These are phyloP conservation scores for Aspergillus leporis DNA, from an alignment of 495 filamentous ascomycete genomes.

Conservation along the genomic window DNA sequence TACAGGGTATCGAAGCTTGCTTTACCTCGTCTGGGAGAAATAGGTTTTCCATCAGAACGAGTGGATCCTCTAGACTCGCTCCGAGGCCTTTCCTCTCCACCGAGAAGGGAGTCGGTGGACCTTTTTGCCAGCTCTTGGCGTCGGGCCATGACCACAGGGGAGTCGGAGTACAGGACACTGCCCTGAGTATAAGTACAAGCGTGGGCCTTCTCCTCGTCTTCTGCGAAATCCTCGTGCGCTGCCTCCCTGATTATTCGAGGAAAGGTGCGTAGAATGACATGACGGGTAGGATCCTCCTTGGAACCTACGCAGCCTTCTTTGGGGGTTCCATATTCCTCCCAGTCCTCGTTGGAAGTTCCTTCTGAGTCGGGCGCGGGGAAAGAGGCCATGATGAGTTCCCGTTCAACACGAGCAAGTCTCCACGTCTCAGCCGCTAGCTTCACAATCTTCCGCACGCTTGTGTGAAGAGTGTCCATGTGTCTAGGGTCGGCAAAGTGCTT, in stretches of 20 bases:
- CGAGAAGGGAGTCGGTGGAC: slow-evolving; percentile 30
- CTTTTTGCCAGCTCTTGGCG: slow-evolving; percentile 49
- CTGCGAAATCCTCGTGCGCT: slow-evolving; percentile 53
- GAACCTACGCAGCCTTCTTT: slow-evolving; percentile 21
- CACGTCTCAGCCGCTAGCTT: slow-evolving; percentile 66
- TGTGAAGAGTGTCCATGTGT: slow-evolving; percentile 52
- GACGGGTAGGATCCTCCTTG: slow-evolving; percentile 34
- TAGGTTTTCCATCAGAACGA: slow-evolving; percentile 11
- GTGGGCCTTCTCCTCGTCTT: slow-evolving; percentile 40
- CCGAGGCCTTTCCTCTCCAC: slow-evolving; percentile 23
- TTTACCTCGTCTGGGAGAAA: slow-evolving; percentile 10
- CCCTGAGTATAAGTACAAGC: slow-evolving; percentile 53
- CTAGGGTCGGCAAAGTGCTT: slow-evolving; percentile 58
- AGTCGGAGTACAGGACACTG: slow-evolving; percentile 55
- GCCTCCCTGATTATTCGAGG: slow-evolving; percentile 57
- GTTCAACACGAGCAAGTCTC: slow-evolving; percentile 62
- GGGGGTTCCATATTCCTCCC: slow-evolving; percentile 44
- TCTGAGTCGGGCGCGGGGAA: slow-evolving; percentile 53
- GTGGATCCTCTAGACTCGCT: slow-evolving; percentile 19
- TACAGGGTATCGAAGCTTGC: not conserved
- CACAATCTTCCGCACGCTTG: slow-evolving; percentile 56
- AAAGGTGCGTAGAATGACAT: slow-evolving; percentile 54
- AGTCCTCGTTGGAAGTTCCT: slow-evolving; percentile 40
- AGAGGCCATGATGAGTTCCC: slow-evolving; percentile 57
- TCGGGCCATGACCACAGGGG: slow-evolving; percentile 51